Percentiles rank a stretch among this genome's conserved stretches.
Evolutionary conservation across 257 asterid genomes (phyloP).

Genomic region (Jacaranda mimosifolia): DNA sequence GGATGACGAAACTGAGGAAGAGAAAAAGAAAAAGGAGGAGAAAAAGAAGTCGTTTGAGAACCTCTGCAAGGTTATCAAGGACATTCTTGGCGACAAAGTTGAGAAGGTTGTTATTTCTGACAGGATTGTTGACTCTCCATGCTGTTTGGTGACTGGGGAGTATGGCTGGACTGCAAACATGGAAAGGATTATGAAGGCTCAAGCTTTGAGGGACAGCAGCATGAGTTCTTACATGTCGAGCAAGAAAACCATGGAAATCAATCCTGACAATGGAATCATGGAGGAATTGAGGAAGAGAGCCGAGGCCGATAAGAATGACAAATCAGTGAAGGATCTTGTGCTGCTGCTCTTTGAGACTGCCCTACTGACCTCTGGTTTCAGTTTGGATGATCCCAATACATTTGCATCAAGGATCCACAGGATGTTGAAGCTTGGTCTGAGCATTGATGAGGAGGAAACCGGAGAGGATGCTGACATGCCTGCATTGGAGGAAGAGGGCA

Average conservation of each 20-base stretch:
- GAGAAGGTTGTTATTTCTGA: constrained; percentile 82
- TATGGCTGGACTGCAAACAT: constrained; percentile 85
- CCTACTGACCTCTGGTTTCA: constrained; percentile 78
- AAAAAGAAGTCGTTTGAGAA: constrained; percentile 71
- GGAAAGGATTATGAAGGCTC: constrained; percentile 89
- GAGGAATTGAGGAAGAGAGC: constrained; percentile 87
- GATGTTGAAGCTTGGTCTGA: constrained; percentile 82
- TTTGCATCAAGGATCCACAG: constrained; percentile 76
- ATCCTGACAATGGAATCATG: constrained; percentile 85
- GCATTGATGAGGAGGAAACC: constrained; percentile 78
- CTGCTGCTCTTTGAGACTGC: constrained; percentile 79
- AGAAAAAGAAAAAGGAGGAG: constrained; percentile 72
- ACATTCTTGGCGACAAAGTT: constrained; percentile 73
- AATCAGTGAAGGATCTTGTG: constrained; percentile 80
- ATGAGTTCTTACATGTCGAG: constrained; percentile 88
- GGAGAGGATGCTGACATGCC: constrained; percentile 78
- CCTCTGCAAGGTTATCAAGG: constrained; percentile 78
- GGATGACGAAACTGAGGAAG: constrained; percentile 75
- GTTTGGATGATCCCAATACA: constrained; percentile 80
- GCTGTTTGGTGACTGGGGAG: constrained; percentile 82
- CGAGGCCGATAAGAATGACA: constrained; percentile 77
- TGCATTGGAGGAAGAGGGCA: constrained; percentile 64
- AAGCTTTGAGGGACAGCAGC: constrained; percentile 78
- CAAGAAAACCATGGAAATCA: constrained; percentile 91
- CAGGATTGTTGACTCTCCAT: constrained; percentile 83